Conservation (phyloP, 176 grass and related monocot genomes). For the Phragmites australis region DNA sequence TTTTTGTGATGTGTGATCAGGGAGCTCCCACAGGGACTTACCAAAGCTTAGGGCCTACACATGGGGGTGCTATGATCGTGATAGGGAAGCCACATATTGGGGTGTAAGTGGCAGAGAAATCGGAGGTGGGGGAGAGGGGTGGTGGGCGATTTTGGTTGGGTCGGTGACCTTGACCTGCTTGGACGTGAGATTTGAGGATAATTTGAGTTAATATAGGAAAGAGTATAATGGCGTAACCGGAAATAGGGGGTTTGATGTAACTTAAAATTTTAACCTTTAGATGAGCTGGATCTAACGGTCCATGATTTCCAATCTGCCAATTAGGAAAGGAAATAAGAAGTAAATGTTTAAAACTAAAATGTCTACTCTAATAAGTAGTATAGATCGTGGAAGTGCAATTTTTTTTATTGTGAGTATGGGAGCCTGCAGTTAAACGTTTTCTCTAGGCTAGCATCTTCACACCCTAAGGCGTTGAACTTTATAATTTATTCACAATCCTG, state of each 20-base stretch:
- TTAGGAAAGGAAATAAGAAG: neutral
- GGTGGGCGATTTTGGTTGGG: slow-evolving; percentile 23
- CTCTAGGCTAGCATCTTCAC: neutral
- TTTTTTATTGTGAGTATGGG: neutral
- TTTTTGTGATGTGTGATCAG: neutral
- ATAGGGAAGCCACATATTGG: neutral
- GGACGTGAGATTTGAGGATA: neutral
- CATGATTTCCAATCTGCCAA: neutral
- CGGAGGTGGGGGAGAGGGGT: neutral
- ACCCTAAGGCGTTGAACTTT: neutral
- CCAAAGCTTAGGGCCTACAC: neutral
- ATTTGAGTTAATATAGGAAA: neutral
- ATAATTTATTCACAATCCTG: neutral
- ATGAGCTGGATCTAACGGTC: neutral
- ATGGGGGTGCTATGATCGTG: neutral
- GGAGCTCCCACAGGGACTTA: neutral
- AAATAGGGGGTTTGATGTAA: neutral
- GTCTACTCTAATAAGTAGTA: neutral
- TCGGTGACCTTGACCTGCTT: neutral
- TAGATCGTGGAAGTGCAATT: neutral
- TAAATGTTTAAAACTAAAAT: slow-evolving; percentile 8
- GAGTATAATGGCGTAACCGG: neutral
- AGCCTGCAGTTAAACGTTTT: neutral
- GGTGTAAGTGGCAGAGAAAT: neutral
- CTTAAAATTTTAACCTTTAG: neutral